Evolutionary conservation across 192 early-diverging fungal genomes (phyloP).

Genomic region (Helicostylum pulchrum): DNA sequence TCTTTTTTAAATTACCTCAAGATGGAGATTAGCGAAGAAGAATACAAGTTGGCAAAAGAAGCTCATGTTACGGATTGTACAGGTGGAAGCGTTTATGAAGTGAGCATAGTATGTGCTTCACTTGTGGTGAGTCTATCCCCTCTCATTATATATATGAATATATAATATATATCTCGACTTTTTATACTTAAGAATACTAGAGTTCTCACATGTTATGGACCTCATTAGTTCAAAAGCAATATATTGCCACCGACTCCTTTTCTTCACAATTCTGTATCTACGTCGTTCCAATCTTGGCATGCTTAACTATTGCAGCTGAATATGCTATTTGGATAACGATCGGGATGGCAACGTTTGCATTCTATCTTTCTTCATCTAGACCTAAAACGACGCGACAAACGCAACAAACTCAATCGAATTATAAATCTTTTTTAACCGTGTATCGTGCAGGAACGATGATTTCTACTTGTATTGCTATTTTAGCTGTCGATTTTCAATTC

Average conservation of each 20-base stretch:
- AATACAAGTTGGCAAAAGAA: conserved; percentile 54
- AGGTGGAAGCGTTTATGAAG: conserved; percentile 51
- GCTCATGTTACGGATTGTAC: conserved; percentile 52
- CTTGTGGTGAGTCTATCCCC: conserved; percentile 37
- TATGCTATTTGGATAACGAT: conserved; percentile 13
- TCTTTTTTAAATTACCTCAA: no score
- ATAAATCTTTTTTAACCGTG: conserved; percentile 56
- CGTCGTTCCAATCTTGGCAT: conserved; percentile 15
- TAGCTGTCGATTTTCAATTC: conserved; percentile 91
- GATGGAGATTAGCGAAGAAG: conserved; percentile 16
- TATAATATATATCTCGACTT: no score
- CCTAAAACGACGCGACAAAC: no score
- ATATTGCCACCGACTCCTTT: conserved; percentile 1
- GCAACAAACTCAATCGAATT: no score
- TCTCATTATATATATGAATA: conserved; percentile 11
- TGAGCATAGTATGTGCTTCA: conserved; percentile 39
- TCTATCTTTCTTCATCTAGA: not conserved
- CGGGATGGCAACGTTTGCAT: conserved; percentile 1
- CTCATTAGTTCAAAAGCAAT: conserved; percentile 1
- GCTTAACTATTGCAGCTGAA: conserved; percentile 22
- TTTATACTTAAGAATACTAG: not conserved
- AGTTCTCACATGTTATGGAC: conserved; percentile 18
- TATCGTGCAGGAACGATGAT: conserved; percentile 79
- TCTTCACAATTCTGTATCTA: conserved; percentile 19
- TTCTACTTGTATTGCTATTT: conserved; percentile 79